Conservation (phyloP, 2,329 filamentous ascomycete species). For the Chrysoporthe deuterocubensis region DNA sequence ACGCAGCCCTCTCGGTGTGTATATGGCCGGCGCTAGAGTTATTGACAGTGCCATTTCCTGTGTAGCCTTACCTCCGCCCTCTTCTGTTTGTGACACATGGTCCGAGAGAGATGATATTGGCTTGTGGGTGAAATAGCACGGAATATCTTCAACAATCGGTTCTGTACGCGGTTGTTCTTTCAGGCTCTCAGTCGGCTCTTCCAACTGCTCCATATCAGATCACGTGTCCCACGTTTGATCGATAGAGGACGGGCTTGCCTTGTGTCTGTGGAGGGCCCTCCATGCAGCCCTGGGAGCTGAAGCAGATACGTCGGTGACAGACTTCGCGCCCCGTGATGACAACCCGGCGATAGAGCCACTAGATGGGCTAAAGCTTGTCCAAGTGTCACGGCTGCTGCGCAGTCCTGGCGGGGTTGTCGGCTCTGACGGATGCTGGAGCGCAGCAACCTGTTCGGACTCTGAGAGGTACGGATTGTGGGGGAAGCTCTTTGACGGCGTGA, state of each 20-base stretch:
- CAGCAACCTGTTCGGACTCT: constrained; percentile 53
- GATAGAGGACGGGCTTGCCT: constrained; percentile 6
- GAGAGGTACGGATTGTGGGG: constrained; percentile 50
- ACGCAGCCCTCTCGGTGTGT: constrained; percentile 6
- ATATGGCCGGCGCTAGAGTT: background rate
- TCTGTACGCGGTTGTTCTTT: background rate
- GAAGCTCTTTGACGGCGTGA: constrained; percentile 23
- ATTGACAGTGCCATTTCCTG: background rate
- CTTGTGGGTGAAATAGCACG: constrained; percentile 21
- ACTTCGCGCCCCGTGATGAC: background rate
- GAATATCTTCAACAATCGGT: background rate
- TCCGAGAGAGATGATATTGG: background rate
- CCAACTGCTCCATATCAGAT: constrained; percentile 12
- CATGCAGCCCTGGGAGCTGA: background rate
- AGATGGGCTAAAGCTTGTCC: background rate
- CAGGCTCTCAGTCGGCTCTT: background rate
- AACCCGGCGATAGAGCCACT: background rate
- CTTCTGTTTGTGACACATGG: background rate
- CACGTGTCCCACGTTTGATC: background rate
- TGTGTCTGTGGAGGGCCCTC: constrained; percentile 12
- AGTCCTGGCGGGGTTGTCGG: constrained; percentile 4
- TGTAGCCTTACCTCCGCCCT: background rate
- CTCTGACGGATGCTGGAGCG: constrained; percentile 45
- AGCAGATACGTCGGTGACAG: background rate
- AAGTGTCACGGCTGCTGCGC: constrained; percentile 8